Evolutionary conservation across 805 yeast genomes (phyloP).

Genomic region (Candida peoriensis): DNA sequence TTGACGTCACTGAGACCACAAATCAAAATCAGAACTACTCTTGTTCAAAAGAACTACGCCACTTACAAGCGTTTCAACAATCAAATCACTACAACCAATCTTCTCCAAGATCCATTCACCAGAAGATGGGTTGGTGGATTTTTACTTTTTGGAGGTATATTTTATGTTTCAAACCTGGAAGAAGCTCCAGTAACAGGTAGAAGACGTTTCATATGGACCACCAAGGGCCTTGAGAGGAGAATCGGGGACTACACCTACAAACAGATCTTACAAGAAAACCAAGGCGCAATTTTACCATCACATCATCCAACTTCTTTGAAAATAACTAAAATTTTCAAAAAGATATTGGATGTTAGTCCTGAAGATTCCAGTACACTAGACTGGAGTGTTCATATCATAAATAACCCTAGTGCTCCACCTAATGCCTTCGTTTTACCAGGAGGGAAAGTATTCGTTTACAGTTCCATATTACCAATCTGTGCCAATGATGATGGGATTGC

Average conservation of each 20-base stretch:
- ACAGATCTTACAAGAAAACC: conserved; percentile 52
- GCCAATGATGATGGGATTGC: conserved; percentile 86
- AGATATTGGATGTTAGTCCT: conserved; percentile 55
- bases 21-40: no score
- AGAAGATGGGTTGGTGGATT: conserved; percentile 28
- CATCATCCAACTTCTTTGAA: conserved; percentile 52
- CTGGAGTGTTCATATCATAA: conserved; percentile 82
- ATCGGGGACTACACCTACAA: conserved; percentile 63
- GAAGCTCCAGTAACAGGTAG: conserved; percentile 81
- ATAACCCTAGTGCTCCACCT: conserved; percentile 71
- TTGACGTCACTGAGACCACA: no score
- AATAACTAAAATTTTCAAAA: conserved; percentile 59
- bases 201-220: conserved; percentile 64
- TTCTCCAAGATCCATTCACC: conserved; percentile 22
- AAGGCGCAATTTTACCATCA: conserved; percentile 50
- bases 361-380: conserved; percentile 31
- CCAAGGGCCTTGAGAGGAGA: conserved; percentile 54
- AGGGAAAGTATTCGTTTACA: conserved; percentile 89
- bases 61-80: conserved; percentile 34
- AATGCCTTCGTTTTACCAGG: conserved; percentile 96
- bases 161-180: conserved; percentile 54
- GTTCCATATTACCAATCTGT: conserved; percentile 73
- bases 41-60: no score
- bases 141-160: conserved; percentile 30
- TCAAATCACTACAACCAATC: conserved; percentile 8